Percentiles rank a stretch among this genome's conserved stretches.
These are phyloP conservation scores for Boletellus deceptivus DNA, from an alignment of 1,284 basidiomycete genomes.

Conservation along the genomic window DNA sequence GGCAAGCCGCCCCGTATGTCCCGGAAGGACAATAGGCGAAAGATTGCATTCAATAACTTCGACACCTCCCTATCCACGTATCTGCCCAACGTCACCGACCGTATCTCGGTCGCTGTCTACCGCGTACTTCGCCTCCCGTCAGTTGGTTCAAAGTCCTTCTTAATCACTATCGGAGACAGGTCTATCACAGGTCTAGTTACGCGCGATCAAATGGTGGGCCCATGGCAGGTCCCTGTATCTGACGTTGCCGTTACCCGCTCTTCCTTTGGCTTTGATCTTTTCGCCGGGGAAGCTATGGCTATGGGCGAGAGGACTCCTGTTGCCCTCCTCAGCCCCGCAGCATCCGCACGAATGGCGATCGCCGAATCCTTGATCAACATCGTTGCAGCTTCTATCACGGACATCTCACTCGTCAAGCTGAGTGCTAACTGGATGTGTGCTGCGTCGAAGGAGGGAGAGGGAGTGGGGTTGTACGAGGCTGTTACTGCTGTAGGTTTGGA, in stretches of 20 bases:
- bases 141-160: conserved; percentile 94
- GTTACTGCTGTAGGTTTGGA: conserved; percentile 93
- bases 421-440: conserved; percentile 99
- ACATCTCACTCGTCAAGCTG: conserved; percentile 81
- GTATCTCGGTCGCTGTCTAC: conserved; percentile 62
- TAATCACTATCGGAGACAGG: conserved; percentile 98
- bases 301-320: conserved; percentile 96
- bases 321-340: conserved; percentile 83
- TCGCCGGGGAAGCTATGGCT: conserved; percentile 94
- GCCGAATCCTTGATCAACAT: conserved; percentile 94
- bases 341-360: conserved; percentile 95
- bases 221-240: conserved; percentile 97
- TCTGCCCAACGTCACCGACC: conserved; percentile 48
- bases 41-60: conserved; percentile 57
- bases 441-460: conserved; percentile 88
- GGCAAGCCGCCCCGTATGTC: conserved; percentile 96
- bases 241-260: conserved; percentile 96
- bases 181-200: conserved; percentile 93
- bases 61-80: conserved; percentile 72
- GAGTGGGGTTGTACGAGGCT: conserved; percentile 88
- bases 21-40: conserved; percentile 63
- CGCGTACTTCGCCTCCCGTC: conserved; percentile 89
- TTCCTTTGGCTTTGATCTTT: conserved; percentile 88
- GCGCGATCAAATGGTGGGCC: conserved; percentile 98
- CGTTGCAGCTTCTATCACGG: conserved; percentile 75